phyloP scores from a whole-genome alignment of 1,284 basidiomycete genomes.

The Gomphus bonarii region DNA sequence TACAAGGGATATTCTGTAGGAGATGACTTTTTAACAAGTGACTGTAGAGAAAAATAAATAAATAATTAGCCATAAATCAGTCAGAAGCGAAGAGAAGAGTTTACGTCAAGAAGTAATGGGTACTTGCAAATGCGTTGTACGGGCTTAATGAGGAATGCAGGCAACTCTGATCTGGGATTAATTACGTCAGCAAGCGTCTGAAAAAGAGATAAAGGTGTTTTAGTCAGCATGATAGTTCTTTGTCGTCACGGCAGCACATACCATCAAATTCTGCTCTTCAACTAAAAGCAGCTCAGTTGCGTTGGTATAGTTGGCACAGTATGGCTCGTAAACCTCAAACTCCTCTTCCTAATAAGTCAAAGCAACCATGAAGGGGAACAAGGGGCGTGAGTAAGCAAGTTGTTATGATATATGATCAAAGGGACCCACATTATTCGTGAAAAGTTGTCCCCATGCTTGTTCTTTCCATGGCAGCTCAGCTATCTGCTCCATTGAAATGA shows the following conservation, averaged over 20 bases:
- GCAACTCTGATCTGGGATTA: constrained; percentile 80
- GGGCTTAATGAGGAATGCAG: constrained; percentile 73
- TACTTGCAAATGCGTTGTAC: constrained; percentile 76
- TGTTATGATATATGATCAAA: constrained; percentile 14
- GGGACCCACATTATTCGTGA: constrained; percentile 65
- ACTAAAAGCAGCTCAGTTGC: constrained; percentile 80
- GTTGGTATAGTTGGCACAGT: constrained; percentile 92
- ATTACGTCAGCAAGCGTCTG: constrained; percentile 37
- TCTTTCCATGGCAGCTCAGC: constrained; percentile 78
- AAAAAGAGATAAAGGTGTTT: background rate
- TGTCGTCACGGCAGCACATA: constrained; percentile 48
- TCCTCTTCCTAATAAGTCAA: constrained; percentile 76
- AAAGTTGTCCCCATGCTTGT: constrained; percentile 82
- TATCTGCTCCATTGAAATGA: constrained; percentile 87
- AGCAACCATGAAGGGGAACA: constrained; percentile 14
- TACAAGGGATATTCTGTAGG: constrained; percentile 60
- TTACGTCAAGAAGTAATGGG: constrained; percentile 51
- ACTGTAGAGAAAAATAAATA: constrained; percentile 30
- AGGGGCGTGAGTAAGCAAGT: constrained; percentile 20
- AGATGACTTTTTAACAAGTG: constrained; percentile 67
- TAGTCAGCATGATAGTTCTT: constrained; percentile 14
- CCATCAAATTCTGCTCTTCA: constrained; percentile 75
- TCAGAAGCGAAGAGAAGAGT: background rate
- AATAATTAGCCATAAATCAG: constrained; percentile 2
- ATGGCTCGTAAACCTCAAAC: constrained; percentile 92